Conservation (phyloP, 345 rosid species). For the Psidium guajava region DNA sequence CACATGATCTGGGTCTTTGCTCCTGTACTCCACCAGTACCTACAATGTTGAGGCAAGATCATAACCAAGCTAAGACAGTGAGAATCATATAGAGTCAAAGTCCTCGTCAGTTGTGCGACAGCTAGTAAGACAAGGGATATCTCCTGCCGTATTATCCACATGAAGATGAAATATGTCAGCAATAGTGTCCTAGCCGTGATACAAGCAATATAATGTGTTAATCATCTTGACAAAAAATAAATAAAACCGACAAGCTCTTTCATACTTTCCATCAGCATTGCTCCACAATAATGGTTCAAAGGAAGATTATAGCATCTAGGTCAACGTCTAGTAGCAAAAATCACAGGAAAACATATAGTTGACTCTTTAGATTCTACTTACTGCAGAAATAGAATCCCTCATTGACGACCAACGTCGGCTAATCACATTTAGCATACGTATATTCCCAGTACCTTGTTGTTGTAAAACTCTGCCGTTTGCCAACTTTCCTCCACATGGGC, state of each 20-base stretch:
- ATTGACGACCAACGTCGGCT: not conserved
- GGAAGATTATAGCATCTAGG: not conserved
- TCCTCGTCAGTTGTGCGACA: not conserved
- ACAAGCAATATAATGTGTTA: not conserved
- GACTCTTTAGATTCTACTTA: not conserved
- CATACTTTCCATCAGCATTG: not conserved
- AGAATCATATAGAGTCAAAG: not conserved
- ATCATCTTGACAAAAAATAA: not conserved
- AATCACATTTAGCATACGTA: not conserved
- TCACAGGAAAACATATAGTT: not conserved
- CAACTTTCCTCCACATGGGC: slow-evolving; percentile 98
- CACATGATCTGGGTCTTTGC: slow-evolving; percentile 76
- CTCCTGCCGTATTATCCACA: not conserved
- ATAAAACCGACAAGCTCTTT: not conserved
- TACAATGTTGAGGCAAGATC: slow-evolving; percentile 10
- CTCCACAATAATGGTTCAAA: not conserved
- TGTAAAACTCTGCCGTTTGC: slow-evolving; percentile 98
- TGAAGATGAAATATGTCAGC: not conserved
- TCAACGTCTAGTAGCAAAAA: not conserved
- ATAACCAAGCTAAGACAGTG: not conserved
- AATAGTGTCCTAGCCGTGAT: too few relatives aligned
- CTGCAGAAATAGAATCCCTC: not conserved
- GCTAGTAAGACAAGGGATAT: not conserved
- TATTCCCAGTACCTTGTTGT: slow-evolving; percentile 58
- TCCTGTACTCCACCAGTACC: slow-evolving; percentile 84